Percentiles rank a stretch among this genome's conserved stretches.
These are phyloP conservation scores for Kwoniella shivajii DNA, from an alignment of 1,284 basidiomycete genomes.

Conservation along the genomic window DNA sequence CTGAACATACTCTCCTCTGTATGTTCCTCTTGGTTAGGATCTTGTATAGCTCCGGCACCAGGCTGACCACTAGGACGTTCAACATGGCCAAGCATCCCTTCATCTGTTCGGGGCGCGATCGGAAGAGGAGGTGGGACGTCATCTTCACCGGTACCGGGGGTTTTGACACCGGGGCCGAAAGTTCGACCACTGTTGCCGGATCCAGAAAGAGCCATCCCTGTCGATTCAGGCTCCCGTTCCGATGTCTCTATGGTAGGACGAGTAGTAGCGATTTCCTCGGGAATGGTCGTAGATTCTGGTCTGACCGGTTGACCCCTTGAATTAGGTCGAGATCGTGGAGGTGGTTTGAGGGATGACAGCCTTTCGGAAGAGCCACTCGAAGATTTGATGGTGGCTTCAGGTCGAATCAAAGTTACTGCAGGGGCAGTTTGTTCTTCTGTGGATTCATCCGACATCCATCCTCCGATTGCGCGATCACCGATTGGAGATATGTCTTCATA, in stretches of 20 bases:
- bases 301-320: background rate
- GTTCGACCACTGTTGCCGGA: background rate
- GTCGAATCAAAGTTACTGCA: background rate
- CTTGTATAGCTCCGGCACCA: too few relatives aligned
- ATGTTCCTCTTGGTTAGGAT: too few relatives aligned
- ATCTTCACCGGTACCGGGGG: background rate
- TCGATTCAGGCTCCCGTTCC: background rate
- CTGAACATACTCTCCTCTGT: too few relatives aligned
- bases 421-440: too few relatives aligned
- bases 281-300: background rate
- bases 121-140: background rate
- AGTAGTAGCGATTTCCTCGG: background rate
- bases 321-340: background rate
- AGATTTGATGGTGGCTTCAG: background rate
- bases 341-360: background rate
- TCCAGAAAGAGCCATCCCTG: background rate
- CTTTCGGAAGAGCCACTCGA: background rate
- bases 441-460: too few relatives aligned
- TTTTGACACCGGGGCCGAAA: background rate
- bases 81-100: background rate
- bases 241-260: too few relatives aligned
- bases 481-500: too few relatives aligned
- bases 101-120: background rate
- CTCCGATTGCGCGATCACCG: too few relatives aligned
- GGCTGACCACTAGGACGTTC: too few relatives aligned